Conservation (phyloP, 495 filamentous ascomycete genomes). For the Neurospora tetraspora region DNA sequence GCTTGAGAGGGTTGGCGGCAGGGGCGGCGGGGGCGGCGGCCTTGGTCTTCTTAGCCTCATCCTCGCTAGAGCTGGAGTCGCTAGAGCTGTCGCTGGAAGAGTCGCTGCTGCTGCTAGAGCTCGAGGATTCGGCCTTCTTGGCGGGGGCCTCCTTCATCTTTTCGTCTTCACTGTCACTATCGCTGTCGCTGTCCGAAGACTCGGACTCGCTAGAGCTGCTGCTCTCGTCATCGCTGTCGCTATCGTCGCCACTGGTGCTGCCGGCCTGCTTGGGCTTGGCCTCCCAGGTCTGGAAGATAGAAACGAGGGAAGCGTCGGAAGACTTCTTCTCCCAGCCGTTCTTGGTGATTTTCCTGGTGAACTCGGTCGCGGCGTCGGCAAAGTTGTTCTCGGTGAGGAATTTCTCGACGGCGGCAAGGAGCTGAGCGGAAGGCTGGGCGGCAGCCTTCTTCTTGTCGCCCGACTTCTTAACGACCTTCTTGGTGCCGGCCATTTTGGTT, state of each 20-base stretch:
- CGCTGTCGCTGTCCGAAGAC: conserved; percentile 40
- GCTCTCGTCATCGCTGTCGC: conserved; percentile 68
- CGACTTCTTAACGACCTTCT: conserved; percentile 18
- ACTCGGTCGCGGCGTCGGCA: conserved; percentile 44
- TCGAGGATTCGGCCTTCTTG: conserved; percentile 16
- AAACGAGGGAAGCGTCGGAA: conserved; percentile 27
- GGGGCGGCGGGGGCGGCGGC: conserved; percentile 10
- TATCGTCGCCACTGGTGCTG: conserved; percentile 38
- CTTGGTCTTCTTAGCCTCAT: conserved; percentile 42
- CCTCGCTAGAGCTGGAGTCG: conserved; percentile 51
- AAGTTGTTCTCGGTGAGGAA: conserved; percentile 62
- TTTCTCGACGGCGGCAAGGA: conserved; percentile 54
- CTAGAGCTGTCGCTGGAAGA: conserved; percentile 45
- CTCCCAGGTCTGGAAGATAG: conserved; percentile 38
- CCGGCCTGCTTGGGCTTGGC: conserved; percentile 24
- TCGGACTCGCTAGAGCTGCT: conserved; percentile 6
- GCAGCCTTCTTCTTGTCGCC: conserved; percentile 13
- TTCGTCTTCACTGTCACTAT: conserved; percentile 49
- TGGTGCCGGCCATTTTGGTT: conserved; percentile 5
- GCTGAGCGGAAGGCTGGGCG: conserved; percentile 39
- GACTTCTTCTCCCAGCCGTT: conserved; percentile 32
- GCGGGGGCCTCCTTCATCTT: conserved; percentile 43
- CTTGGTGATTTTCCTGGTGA: conserved; percentile 46
- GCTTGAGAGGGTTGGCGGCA: conserved; percentile 42
- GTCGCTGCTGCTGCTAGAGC: conserved; percentile 33